phyloP scores from a whole-genome alignment of 148 eudicot species.

The Heliosperma pusillum region DNA sequence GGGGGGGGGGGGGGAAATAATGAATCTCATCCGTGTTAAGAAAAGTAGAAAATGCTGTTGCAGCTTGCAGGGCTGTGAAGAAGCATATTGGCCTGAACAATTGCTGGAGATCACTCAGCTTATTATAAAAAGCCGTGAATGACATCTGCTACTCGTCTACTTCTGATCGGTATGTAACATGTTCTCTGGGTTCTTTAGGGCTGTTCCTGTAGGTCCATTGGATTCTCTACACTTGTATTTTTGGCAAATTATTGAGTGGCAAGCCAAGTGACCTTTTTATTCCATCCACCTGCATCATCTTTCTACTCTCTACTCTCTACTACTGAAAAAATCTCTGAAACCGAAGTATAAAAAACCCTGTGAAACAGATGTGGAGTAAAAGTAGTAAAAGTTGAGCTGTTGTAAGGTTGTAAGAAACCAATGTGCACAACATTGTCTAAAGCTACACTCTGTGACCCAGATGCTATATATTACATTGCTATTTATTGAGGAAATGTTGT shows the following conservation, averaged over 20 bases:
- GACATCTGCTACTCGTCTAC: background rate
- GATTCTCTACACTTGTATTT: background rate
- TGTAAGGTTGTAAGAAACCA: too few species aligned
- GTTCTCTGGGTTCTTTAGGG: background rate
- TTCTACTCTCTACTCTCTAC: background rate
- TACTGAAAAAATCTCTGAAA: background rate
- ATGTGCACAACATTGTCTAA: too few species aligned
- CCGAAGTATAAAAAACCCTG: background rate
- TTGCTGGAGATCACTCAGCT: background rate
- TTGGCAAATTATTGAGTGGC: background rate
- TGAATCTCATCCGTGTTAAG: background rate
- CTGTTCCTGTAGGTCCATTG: background rate
- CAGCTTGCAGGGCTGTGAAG: background rate
- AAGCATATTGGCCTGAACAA: background rate
- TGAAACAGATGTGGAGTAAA: background rate
- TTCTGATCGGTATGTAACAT: background rate
- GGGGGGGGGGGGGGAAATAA: too few species aligned
- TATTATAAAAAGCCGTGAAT: background rate
- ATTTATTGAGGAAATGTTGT: too few species aligned
- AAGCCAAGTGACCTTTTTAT: background rate
- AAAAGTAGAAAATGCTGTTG: background rate
- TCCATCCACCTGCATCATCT: background rate
- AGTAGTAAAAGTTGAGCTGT: background rate
- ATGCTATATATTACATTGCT: background rate
- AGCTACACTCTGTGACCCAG: background rate